A percentile compares a stretch with the other conserved stretches of the same genome.
These are phyloP conservation scores for Phaseolus lunatus DNA, from an alignment of 306 rosid genomes.

Conservation along the genomic window DNA sequence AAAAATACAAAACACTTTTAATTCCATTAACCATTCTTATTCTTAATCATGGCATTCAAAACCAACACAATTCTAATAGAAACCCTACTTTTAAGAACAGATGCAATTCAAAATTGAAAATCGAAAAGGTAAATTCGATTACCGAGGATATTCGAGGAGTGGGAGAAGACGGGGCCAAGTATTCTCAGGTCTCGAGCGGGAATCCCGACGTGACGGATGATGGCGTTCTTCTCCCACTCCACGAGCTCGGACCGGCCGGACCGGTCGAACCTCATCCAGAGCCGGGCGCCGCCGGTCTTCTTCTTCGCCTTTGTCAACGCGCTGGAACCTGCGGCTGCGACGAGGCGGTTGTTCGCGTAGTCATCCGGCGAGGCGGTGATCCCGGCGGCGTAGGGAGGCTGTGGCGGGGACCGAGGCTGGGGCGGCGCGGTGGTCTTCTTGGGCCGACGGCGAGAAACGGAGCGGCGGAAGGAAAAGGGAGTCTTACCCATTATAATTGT, in stretches of 20 bases:
- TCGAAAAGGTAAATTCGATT: constrained; percentile 15
- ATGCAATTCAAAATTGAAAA: neutral
- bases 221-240: constrained; percentile 85
- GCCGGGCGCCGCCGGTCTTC: constrained; percentile 80
- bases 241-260: constrained; percentile 79
- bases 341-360: neutral
- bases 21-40: constrained; percentile 10
- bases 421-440: constrained; percentile 52
- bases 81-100: constrained; percentile 24
- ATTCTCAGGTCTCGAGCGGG: constrained; percentile 91
- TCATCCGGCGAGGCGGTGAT: constrained; percentile 35
- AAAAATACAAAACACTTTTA: neutral
- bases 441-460: constrained; percentile 65
- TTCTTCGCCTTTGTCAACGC: constrained; percentile 70
- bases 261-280: constrained; percentile 91
- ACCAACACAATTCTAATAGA: neutral
- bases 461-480: constrained; percentile 72
- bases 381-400: constrained; percentile 16
- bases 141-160: constrained; percentile 95
- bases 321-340: constrained; percentile 37
- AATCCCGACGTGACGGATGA: constrained; percentile 76
- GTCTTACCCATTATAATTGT: constrained; percentile 61
- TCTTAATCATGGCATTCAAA: neutral
- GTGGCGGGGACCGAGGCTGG: constrained; percentile 1
- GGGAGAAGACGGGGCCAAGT: constrained; percentile 94